A percentile compares a stretch with the other conserved stretches of the same genome.
These are phyloP conservation scores for Emergomyces pasteurianus DNA, from an alignment of 2,329 filamentous ascomycete genomes.

Conservation along the genomic window DNA sequence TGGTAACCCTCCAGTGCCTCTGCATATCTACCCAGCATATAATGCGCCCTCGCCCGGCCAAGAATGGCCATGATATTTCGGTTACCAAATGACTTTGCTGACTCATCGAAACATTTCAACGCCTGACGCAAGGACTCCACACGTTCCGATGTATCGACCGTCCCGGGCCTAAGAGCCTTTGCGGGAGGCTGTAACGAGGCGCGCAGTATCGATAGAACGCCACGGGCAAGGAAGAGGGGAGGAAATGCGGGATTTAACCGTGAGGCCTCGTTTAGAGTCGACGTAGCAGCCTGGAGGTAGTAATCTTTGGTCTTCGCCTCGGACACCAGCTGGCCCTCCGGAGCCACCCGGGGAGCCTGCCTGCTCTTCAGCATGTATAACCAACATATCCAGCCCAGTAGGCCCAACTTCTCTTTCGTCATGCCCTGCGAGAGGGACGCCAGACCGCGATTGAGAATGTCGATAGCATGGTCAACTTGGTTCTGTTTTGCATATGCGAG, in stretches of 20 bases:
- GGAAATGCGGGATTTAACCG: conserved; percentile 87
- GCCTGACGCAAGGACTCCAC: conserved; percentile 73
- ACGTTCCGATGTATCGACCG: conserved; percentile 55
- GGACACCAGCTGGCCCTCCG: conserved; percentile 51
- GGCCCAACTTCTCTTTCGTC: conserved; percentile 70
- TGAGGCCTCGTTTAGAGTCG: conserved; percentile 86
- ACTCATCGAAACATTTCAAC: conserved; percentile 89
- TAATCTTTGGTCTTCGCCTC: conserved; percentile 85
- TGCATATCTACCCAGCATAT: conserved; percentile 72
- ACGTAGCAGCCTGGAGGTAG: conserved; percentile 82
- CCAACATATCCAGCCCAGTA: conserved; percentile 80
- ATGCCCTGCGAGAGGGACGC: conserved; percentile 57
- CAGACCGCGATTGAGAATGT: conserved; percentile 60
- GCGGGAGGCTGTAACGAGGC: conserved; percentile 72
- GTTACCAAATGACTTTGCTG: conserved; percentile 67
- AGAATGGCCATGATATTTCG: conserved; percentile 87
- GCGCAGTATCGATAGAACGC: conserved; percentile 75
- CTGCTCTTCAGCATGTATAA: conserved; percentile 82
- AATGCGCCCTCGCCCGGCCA: conserved; percentile 77
- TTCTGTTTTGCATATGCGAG: conserved; percentile 93
- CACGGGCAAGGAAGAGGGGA: conserved; percentile 80
- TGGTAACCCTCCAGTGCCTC: conserved; percentile 81
- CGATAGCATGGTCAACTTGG: conserved; percentile 73
- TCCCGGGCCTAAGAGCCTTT: conserved; percentile 50
- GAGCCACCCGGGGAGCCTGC: conserved; percentile 57